These are phyloP conservation scores for Globisporangium ultimum DNA, from an alignment of 352 stramenopile genomes.

Conservation along the genomic window DNA sequence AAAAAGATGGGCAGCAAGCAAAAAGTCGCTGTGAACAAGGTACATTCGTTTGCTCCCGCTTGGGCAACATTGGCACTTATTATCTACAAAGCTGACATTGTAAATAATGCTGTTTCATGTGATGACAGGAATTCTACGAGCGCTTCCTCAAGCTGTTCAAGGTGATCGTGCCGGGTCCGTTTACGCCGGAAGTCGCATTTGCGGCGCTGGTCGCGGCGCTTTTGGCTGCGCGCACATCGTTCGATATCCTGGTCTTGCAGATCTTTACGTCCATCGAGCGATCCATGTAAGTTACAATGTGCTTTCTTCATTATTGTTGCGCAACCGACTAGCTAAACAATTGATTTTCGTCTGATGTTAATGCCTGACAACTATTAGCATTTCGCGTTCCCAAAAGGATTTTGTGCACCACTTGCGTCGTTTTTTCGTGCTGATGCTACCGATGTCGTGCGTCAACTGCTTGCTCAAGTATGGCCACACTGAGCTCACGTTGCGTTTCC, in stretches of 20 bases:
- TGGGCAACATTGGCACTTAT: neutral
- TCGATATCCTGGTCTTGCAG: slow-evolving; percentile 75
- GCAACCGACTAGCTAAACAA: too few relatives aligned
- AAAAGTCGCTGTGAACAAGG: slow-evolving; percentile 65
- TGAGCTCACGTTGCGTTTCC: slow-evolving; percentile 80
- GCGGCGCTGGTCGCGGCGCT: slow-evolving; percentile 57
- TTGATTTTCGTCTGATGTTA: neutral
- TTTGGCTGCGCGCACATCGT: slow-evolving; percentile 66
- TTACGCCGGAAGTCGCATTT: slow-evolving; percentile 69
- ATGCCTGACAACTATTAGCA: slow-evolving; percentile 14
- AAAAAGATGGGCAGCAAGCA: slow-evolving; percentile 70
- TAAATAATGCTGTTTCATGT: neutral
- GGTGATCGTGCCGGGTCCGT: slow-evolving; percentile 63
- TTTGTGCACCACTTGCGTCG: slow-evolving; percentile 65
- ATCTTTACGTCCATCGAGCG: slow-evolving; percentile 75
- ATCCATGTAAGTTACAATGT: slow-evolving; percentile 41
- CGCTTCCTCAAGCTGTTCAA: slow-evolving; percentile 71
- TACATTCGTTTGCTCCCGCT: slow-evolving; percentile 2
- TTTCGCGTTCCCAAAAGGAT: slow-evolving; percentile 62
- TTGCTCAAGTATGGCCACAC: slow-evolving; percentile 81
- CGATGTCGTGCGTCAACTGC: slow-evolving; percentile 77
- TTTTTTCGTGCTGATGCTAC: slow-evolving; percentile 77
- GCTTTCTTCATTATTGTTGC: neutral
- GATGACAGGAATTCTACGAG: slow-evolving; percentile 39
- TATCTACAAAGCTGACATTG: neutral